Percentiles rank a stretch among this genome's conserved stretches.
phyloP scores from a whole-genome alignment of 139 green algal species.

The Coelastrella sp. region DNA sequence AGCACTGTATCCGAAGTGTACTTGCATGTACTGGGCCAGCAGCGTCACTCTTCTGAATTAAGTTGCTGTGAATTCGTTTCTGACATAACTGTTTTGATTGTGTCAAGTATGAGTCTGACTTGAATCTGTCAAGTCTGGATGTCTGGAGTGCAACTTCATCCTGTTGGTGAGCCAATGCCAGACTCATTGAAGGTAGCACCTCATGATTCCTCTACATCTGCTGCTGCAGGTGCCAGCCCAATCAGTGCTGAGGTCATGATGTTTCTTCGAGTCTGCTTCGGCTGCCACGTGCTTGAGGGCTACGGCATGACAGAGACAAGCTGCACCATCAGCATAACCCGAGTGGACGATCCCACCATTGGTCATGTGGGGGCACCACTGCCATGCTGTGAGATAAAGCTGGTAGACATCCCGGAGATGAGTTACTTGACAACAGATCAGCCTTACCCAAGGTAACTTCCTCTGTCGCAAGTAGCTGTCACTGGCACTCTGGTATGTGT shows the following conservation, averaged over 20 bases:
- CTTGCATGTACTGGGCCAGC: no score
- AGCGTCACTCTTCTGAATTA: no score
- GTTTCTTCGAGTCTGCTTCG: constrained; percentile 95
- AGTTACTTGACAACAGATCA: constrained; percentile 87
- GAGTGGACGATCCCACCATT: constrained; percentile 68
- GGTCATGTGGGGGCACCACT: constrained; percentile 90
- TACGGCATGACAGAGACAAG: constrained; percentile 89
- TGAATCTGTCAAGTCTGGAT: no score
- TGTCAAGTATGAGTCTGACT: no score
- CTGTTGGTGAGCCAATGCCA: no score
- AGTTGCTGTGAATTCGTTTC: no score
- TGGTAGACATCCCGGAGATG: constrained; percentile 98
- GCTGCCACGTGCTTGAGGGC: constrained; percentile 79
- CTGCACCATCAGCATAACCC: constrained; percentile 85
- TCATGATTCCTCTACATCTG: not conserved
- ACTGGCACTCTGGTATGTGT: no score
- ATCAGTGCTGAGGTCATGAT: constrained; percentile 94
- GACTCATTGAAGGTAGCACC: no score
- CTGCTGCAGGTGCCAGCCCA: constrained; percentile 78
- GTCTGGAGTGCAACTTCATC: no score
- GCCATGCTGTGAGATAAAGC: constrained; percentile 89
- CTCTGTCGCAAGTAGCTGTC: no score
- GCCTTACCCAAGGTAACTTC: constrained; percentile 79
- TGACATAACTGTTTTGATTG: no score
- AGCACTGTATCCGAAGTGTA: no score